Conservation (phyloP, 176 grass and related monocot genomes). For the Eleusine coracana region DNA sequence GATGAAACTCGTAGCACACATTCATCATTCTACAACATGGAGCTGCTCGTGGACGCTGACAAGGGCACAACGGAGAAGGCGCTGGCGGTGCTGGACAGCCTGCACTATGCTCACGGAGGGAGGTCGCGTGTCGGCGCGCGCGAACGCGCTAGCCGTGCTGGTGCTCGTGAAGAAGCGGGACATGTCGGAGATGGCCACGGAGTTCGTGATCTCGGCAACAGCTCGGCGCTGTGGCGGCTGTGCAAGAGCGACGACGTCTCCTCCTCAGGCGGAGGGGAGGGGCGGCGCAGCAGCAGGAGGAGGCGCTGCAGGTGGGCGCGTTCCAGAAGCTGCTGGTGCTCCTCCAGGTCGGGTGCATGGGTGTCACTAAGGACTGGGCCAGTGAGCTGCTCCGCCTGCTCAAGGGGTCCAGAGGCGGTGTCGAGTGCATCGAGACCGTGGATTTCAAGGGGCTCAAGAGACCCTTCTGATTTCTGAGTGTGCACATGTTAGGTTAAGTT, state of each 20-base stretch:
- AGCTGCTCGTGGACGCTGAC: no score
- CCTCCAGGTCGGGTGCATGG: constrained; percentile 53
- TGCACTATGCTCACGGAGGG: background rate
- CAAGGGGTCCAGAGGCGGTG: no score
- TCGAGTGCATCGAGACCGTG: no score
- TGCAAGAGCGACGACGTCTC: constrained; percentile 49
- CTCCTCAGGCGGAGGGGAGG: background rate
- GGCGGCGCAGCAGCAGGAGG: constrained; percentile 39
- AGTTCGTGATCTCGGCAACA: constrained; percentile 85
- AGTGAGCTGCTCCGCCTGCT: no score
- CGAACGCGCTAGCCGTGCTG: constrained; percentile 63
- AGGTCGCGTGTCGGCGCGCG: constrained; percentile 45
- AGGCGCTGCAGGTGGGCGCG: constrained; percentile 59
- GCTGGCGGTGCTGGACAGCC: no score
- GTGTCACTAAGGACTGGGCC: no score
- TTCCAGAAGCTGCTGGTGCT: constrained; percentile 88
- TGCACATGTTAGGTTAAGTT: no score
- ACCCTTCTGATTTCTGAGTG: no score
- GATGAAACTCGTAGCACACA: no score
- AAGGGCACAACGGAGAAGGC: no score
- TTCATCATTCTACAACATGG: no score
- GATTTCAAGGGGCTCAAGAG: no score
- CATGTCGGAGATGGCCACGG: constrained; percentile 71
- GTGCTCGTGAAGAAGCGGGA: constrained; percentile 76
- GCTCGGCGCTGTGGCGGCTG: constrained; percentile 69